Evolutionary conservation across 768 basidiomycete genomes (phyloP).

Genomic region (Leccinum sublutescens): DNA sequence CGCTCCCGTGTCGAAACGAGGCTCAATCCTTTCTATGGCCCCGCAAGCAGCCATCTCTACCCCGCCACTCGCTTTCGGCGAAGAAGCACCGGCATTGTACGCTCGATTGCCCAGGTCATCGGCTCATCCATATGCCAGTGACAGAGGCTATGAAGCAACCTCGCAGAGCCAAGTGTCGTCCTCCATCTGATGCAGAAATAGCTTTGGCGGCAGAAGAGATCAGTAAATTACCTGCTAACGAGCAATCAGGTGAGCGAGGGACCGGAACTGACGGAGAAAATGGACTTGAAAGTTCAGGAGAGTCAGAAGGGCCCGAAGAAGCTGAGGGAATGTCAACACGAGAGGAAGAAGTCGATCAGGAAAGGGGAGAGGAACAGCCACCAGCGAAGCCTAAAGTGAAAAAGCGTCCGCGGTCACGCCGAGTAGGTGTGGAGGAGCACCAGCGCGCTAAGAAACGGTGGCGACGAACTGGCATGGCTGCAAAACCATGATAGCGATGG

Average conservation of each 20-base stretch:
- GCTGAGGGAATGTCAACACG: slow-evolving; percentile 9
- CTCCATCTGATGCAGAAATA: slow-evolving; percentile 22
- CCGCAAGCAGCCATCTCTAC: slow-evolving; percentile 21
- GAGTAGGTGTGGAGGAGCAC: slow-evolving; percentile 10
- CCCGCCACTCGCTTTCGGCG: slow-evolving; percentile 26
- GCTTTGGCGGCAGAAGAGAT: slow-evolving; percentile 16
- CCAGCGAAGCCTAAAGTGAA: slow-evolving; percentile 1
- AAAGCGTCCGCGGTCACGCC: slow-evolving; percentile 20
- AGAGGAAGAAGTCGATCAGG: slow-evolving; percentile 6
- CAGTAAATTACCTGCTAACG: neutral
- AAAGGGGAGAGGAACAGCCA: neutral
- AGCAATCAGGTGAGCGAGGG: neutral
- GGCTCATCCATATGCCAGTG: slow-evolving; percentile 15
- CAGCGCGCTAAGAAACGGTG: slow-evolving; percentile 15
- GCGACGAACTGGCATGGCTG: neutral
- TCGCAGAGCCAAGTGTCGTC: slow-evolving; percentile 22
- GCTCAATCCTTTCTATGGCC: slow-evolving; percentile 26
- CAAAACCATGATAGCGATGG: slow-evolving; percentile 4
- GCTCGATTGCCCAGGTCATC: slow-evolving; percentile 22
- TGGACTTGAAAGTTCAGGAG: slow-evolving; percentile 9
- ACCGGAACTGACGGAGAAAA: neutral
- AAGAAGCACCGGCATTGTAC: slow-evolving; percentile 22
- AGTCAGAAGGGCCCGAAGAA: slow-evolving; percentile 11
- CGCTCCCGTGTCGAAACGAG: slow-evolving; percentile 25
- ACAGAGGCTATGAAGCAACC: slow-evolving; percentile 23